Base-by-base conservation (phyloP, 208 protist genomes). In the Leishmania turanica region DNA sequence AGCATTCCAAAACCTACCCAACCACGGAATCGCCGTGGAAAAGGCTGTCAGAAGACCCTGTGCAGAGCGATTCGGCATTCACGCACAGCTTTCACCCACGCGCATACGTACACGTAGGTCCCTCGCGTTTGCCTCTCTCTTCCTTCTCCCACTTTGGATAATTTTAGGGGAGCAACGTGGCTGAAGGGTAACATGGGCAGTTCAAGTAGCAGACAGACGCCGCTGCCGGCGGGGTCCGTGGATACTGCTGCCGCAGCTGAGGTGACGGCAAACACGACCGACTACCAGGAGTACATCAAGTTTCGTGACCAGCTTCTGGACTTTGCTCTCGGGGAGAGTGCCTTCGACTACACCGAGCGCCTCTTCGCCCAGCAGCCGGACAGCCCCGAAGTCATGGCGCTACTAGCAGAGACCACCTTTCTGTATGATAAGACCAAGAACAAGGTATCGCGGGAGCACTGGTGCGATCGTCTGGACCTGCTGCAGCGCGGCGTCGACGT, bases 371-470 rank as follows among this genome's bases (percentile, higher is more conserved):
- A 95, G 78, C 78, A 94, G 40, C 89, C 94, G 4, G 86, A 92
- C 76, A 91, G 87, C 80, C 91, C 91, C 1, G 90, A 93, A 72
- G 91, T 97, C 75, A 97, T 97, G 94, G 92, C 94, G 34, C 89
- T 97, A 27, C 90, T 96, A 8, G 92, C 90, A 21, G 91, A 97
- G 77, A 97, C 94, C 3, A 86, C 90, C 11, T 82, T 89, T 34
- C 78, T 95, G 37, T 97, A 97, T 83, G 94, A 97, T 82, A 88
- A 93, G 69, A 93, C 83, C 13, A 97, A 97, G 79, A 96, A 96
- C 87, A 94, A 95, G 81, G 82, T 92, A 34, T 84, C 86, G 34
- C 87, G 94, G 21, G 90, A 91, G 71, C 94, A 97, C 84, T 97
- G 94, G 94, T 89, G 86, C 71, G 94, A 97, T 75, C 90, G 94